These are phyloP conservation scores for Lentithecium fluviatile DNA, from an alignment of 495 filamentous ascomycete species.

Conservation along the genomic window DNA sequence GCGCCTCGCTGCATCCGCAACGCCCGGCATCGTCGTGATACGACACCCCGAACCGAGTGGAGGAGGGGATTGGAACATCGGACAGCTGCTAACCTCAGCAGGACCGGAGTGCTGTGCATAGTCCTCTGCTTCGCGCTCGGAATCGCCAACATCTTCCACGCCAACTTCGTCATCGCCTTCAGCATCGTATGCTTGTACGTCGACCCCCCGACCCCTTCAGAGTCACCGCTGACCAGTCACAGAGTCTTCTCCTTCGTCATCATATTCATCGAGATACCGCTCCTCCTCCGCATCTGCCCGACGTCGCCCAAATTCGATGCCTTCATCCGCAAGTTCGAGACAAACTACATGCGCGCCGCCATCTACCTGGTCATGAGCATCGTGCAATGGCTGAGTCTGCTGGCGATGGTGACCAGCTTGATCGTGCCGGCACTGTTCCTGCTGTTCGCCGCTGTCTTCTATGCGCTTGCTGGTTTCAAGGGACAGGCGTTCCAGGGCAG, in stretches of 20 bases:
- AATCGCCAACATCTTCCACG: slow-evolving; percentile 83
- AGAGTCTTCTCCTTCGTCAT: slow-evolving; percentile 81
- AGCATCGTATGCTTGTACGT: slow-evolving; percentile 82
- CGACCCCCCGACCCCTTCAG: neutral
- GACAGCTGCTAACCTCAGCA: slow-evolving; percentile 42
- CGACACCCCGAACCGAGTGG: neutral
- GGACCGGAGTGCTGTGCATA: slow-evolving; percentile 92
- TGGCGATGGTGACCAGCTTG: slow-evolving; percentile 62
- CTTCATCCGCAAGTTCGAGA: slow-evolving; percentile 87
- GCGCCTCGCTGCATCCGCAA: neutral
- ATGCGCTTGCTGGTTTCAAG: slow-evolving; percentile 79
- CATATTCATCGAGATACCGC: slow-evolving; percentile 94
- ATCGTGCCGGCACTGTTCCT: slow-evolving; percentile 85
- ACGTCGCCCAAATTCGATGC: slow-evolving; percentile 85
- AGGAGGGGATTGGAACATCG: too few species aligned
- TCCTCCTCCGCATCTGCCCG: slow-evolving; percentile 95
- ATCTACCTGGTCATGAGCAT: slow-evolving; percentile 80
- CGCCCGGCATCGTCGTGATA: too few species aligned
- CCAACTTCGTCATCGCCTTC: slow-evolving; percentile 63
- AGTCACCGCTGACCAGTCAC: slow-evolving; percentile 8
- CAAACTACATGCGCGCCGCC: slow-evolving; percentile 95
- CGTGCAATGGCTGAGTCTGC: slow-evolving; percentile 76
- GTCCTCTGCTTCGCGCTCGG: slow-evolving; percentile 93
- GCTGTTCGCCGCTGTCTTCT: slow-evolving; percentile 74
- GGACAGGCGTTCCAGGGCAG: slow-evolving; percentile 93